Base-by-base conservation (phyloP, 1,139 yeast genomes). In the Blastobotrys ciferrii region DNA sequence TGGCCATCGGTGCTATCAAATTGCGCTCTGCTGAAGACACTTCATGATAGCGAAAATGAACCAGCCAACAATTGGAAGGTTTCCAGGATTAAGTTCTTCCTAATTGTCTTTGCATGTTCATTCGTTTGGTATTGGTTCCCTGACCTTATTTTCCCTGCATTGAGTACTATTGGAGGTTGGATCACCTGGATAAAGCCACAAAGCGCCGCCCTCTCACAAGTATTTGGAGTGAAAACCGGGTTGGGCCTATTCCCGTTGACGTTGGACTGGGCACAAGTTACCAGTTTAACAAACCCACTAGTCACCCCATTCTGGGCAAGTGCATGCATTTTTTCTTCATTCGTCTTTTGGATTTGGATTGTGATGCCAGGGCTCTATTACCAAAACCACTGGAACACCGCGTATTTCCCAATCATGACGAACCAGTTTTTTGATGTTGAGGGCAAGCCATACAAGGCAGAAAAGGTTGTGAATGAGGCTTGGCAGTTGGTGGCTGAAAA, bases 101-200 rank as follows among this genome's bases (percentile, higher is more conserved):
- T 70, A 51, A 51, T 68, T 19, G 53, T 63, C 3, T 67, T 73
- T 44, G 53, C 49, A 5, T 61, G 60, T n/a, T 72, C 76, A 55
- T 79, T 80, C 55, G 46, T 70, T 17, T 81, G 77, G 65, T 76
- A 69, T 58, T 81, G 84, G 83, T 46, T 81, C 37, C 86, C 86
- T 6, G 68, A 71, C 49, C 77, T 73, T 53, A 56, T 79, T 4
- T 77, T 79, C 60, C 62, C 63, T 35, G 81, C 80, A 0, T 58
- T 77, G 11, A 69, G 77, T 1, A 62, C 67, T n/a, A 79, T 80
- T 66, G 76, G 75, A 58, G 76, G 75, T 58, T 79, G 84, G 83
- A 71, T 75, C 59, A 71, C 80, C 3, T 80, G 84, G 84, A 78
- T 79, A 48, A 65, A 69, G 6, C 83, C 83, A n/a, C 58, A 71